Evolutionary conservation across 108 stramenopile species (phyloP).

Genomic region (Hondaea fermentalgiana): DNA sequence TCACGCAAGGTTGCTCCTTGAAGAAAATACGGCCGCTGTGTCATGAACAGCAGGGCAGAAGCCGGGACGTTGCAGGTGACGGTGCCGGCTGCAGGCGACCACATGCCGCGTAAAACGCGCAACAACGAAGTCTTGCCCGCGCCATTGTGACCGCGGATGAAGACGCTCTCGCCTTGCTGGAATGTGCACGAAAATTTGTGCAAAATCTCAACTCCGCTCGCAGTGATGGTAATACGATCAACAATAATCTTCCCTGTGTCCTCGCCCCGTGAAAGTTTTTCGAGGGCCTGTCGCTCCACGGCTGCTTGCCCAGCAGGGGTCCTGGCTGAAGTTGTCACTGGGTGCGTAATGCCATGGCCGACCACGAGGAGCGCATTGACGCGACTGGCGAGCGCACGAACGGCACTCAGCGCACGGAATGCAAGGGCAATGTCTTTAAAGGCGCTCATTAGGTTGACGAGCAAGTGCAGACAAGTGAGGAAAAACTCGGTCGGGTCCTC

Average conservation of each 20-base stretch:
- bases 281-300: neutral
- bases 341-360: neutral
- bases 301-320: neutral
- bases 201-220: neutral
- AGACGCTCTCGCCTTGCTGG: neutral
- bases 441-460: neutral
- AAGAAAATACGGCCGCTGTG: neutral
- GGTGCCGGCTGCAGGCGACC: neutral
- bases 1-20: neutral
- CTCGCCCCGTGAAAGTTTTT: neutral
- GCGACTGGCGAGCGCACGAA: neutral
- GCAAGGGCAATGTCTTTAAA: neutral
- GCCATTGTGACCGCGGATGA: neutral
- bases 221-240: neutral
- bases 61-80: neutral
- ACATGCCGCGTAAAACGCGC: neutral
- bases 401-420: neutral
- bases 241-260: neutral
- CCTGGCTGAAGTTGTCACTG: neutral
- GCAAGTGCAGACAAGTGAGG: neutral
- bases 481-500: neutral
- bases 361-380: neutral
- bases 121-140: neutral
- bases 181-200: neutral
- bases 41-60: neutral